phyloP scores from a whole-genome alignment of 1,284 basidiomycete genomes.

The Ceratobasidium sp. region DNA sequence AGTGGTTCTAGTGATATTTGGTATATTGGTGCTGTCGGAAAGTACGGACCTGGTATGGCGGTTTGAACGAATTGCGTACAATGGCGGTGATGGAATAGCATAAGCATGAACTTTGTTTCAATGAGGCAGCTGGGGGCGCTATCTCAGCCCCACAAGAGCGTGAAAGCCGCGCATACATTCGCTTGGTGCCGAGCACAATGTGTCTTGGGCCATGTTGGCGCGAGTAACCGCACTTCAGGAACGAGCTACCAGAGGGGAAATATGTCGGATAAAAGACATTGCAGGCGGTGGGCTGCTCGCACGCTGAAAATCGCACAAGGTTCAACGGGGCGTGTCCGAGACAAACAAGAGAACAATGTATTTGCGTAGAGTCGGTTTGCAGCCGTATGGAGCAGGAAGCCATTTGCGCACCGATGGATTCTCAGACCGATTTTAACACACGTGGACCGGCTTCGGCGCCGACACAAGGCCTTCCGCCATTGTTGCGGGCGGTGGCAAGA shows the following conservation, averaged over 20 bases:
- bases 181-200: not conserved
- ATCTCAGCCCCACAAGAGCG: not conserved
- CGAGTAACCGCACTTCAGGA: no score
- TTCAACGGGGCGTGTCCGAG: not conserved
- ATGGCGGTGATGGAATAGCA: not conserved
- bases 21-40: not conserved
- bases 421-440: not conserved
- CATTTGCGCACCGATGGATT: not conserved
- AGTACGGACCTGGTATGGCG: not conserved
- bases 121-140: not conserved
- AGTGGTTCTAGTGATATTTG: not conserved
- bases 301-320: not conserved
- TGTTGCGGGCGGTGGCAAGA: conserved; percentile 15
- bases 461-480: not conserved
- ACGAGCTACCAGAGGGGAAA: not conserved
- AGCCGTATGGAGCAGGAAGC: not conserved
- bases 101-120: not conserved
- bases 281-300: not conserved
- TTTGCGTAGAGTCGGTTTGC: not conserved
- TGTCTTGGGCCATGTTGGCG: not conserved
- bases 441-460: not conserved
- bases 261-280: not conserved
- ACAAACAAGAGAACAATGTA: not conserved
- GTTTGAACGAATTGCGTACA: not conserved
- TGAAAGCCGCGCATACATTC: conserved; percentile 1